Evolutionary conservation across 306 rosid genomes (phyloP).

Genomic region (Prunus mume): DNA sequence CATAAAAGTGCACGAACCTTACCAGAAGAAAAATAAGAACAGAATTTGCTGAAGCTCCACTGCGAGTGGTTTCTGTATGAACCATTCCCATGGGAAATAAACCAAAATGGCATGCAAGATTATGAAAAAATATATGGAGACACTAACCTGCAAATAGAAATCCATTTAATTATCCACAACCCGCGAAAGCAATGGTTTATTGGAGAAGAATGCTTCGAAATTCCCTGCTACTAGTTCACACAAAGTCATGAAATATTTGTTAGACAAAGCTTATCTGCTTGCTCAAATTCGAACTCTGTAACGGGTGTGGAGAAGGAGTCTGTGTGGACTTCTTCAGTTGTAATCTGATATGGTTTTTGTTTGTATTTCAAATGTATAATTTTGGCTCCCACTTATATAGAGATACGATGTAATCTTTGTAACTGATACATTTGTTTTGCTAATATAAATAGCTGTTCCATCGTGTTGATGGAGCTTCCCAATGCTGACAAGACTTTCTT

Average conservation of each 20-base stretch:
- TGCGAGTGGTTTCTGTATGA: neutral
- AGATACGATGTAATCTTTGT: too few species aligned
- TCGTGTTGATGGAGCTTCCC: conserved; percentile 21
- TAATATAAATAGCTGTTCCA: too few species aligned
- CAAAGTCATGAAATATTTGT: neutral
- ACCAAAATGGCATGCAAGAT: neutral
- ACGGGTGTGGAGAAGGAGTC: too few species aligned
- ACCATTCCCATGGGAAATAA: neutral
- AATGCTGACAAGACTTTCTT: conserved; percentile 31
- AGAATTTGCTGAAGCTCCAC: neutral
- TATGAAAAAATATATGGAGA: neutral
- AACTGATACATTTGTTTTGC: too few species aligned
- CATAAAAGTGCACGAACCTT: neutral
- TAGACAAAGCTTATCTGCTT: too few species aligned
- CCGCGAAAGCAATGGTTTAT: conserved; percentile 29
- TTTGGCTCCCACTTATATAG: too few species aligned
- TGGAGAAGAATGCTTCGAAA: conserved; percentile 52
- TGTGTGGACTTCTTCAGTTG: too few species aligned
- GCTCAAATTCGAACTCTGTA: too few species aligned
- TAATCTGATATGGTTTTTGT: too few species aligned
- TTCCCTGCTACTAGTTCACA: conserved; percentile 29
- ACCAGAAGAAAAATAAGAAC: neutral
- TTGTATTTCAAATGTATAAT: too few species aligned
- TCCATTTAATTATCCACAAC: neutral
- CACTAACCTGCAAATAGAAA: neutral